These are phyloP conservation scores for Didymella segeticola DNA, from an alignment of 2,329 filamentous ascomycete genomes.

Conservation along the genomic window DNA sequence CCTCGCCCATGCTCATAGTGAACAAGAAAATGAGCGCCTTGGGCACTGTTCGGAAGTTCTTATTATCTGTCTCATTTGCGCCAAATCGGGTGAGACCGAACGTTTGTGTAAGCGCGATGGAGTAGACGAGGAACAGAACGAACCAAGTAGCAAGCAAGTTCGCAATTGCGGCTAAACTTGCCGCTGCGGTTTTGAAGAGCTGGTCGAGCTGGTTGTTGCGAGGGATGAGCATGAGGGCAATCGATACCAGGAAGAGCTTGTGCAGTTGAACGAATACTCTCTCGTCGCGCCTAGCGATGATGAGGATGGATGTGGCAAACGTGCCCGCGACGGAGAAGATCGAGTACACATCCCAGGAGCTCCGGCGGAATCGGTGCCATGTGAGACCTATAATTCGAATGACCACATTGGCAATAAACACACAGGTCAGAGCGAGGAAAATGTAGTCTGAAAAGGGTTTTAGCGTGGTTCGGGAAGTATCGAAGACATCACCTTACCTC, in stretches of 20 bases:
- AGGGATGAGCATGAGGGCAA: slow-evolving; percentile 89
- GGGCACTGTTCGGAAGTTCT: slow-evolving; percentile 93
- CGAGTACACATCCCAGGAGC: slow-evolving; percentile 95
- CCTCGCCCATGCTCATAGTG: slow-evolving; percentile 90
- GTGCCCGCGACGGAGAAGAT: slow-evolving; percentile 80
- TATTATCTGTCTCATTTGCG: slow-evolving; percentile 71
- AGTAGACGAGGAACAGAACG: slow-evolving; percentile 93
- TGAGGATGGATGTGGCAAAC: slow-evolving; percentile 80
- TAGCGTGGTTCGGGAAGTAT: background rate
- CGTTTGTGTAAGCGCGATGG: slow-evolving; percentile 93
- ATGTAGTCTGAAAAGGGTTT: slow-evolving; percentile 64
- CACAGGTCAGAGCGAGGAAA: slow-evolving; percentile 80
- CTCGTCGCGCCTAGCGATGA: slow-evolving; percentile 65
- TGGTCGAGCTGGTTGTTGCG: slow-evolving; percentile 97
- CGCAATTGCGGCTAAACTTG: slow-evolving; percentile 86
- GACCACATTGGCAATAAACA: slow-evolving; percentile 82
- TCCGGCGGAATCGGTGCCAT: slow-evolving; percentile 89
- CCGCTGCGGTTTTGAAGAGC: slow-evolving; percentile 97
- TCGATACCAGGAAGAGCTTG: slow-evolving; percentile 91
- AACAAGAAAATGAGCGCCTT: slow-evolving; percentile 94
- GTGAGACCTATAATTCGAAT: slow-evolving; percentile 88
- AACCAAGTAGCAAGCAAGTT: slow-evolving; percentile 97
- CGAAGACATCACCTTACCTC: slow-evolving; percentile 55
- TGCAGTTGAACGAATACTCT: slow-evolving; percentile 79
- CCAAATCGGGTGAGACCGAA: slow-evolving; percentile 95